These are phyloP conservation scores for Rhynchospora pubera DNA, from an alignment of 176 grass and related monocot genomes.

Conservation along the genomic window DNA sequence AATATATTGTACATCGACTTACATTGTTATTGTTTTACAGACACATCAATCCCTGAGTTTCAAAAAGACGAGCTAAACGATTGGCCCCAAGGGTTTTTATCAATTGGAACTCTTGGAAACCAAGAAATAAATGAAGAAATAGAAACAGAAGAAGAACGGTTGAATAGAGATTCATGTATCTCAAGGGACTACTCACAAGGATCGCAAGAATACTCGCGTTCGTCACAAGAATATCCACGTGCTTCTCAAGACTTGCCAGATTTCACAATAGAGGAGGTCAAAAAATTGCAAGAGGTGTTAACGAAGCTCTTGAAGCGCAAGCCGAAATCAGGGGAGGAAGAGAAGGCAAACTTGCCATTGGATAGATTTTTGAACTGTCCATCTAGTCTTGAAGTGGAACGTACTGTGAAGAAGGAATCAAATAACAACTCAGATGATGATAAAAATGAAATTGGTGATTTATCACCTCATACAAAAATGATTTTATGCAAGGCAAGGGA, in stretches of 20 bases:
- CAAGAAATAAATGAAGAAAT: slow-evolving; percentile 29
- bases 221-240: not conserved
- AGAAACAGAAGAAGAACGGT: slow-evolving; percentile 4
- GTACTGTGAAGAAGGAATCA: not conserved
- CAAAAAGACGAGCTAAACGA: slow-evolving; percentile 30
- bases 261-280: slow-evolving; percentile 68
- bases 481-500: slow-evolving; percentile 72
- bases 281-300: slow-evolving; percentile 66
- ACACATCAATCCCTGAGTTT: slow-evolving; percentile 22
- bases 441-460: slow-evolving; percentile 34
- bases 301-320: slow-evolving; percentile 36
- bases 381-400: slow-evolving; percentile 78
- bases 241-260: slow-evolving; percentile 42
- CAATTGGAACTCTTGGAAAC: slow-evolving; percentile 61
- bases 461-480: slow-evolving; percentile 82
- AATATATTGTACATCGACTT: not conserved
- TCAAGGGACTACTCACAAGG: not conserved
- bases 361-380: slow-evolving; percentile 83
- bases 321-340: slow-evolving; percentile 35
- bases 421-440: not conserved
- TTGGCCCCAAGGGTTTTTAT: slow-evolving; percentile 36
- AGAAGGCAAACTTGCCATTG: slow-evolving; percentile 44
- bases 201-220: slow-evolving; percentile 1
- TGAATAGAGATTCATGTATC: not conserved
- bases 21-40: slow-evolving; percentile 23